Evolutionary conservation across 148 eudicot genomes (phyloP), one percentile per base, ranked within the genome.

Genomic region (Spergularia marina): DNA sequence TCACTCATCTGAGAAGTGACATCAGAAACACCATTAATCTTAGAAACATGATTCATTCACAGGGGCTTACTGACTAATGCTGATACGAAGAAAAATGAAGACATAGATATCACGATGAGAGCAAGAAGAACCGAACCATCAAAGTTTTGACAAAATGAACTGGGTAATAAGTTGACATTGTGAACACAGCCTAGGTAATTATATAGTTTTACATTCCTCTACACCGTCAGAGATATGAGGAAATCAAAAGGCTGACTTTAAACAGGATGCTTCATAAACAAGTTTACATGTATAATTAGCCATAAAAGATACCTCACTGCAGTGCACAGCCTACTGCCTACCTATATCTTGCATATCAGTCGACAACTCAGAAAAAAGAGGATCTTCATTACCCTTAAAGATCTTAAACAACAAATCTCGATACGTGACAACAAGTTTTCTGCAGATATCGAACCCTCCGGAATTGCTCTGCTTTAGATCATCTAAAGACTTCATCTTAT

Each of bases 401-500:
- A 70, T 53, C 11, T 70, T 44, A 25, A 70, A 70, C 41, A 70
- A 30, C 73, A 53, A 30, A 17, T 53, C 44, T 8, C 44, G 25
- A 54, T 7, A 70, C 44, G 25, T 5, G 44, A 1, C 11, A 1
- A 20, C 58, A 23, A 70, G 60, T 34, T 70, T 25, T 34, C 18
- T 30, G 73, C 44, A 70, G 21, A 12, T 54, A 25, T 53, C 61
- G 54, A 70, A 44, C 60, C 44, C 60, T 21, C 12, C 41, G 14
- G 73, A 59, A 70, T 70, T 10, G 25, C 16, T 20, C 73, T 70
- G 47, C 60, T 70, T 70, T 14, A 53, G 34, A 61, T 70, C 60
- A 30, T 70, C 73, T 7, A 9, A 34, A 5, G 71, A 49, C 47
- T 51, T 51, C 71, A 49, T 59, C 25, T 20, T 68, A 5, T 7